Evolutionary conservation across 2,329 filamentous ascomycete species (phyloP).

Genomic region (Lasiodiplodia sp.): DNA sequence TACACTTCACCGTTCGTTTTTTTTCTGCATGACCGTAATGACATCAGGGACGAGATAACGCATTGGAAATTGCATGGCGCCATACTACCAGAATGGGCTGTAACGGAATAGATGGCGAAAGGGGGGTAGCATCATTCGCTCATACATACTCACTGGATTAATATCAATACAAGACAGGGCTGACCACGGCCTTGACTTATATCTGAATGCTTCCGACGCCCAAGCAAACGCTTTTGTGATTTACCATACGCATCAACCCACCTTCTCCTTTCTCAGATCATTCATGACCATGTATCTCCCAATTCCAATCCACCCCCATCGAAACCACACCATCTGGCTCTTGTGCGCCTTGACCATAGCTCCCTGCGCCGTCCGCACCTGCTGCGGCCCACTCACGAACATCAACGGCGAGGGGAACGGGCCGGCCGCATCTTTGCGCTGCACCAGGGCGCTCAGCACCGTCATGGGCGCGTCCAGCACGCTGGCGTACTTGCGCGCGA

Average conservation of each 20-base stretch:
- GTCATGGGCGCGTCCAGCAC: slow-evolving; percentile 80
- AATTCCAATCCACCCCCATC: slow-evolving; percentile 91
- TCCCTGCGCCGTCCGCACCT: slow-evolving; percentile 73
- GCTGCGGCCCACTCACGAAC: slow-evolving; percentile 72
- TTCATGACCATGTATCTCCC: slow-evolving; percentile 97
- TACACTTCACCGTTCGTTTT: neutral
- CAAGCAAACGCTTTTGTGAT: neutral
- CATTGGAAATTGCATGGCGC: neutral
- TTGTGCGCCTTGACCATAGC: slow-evolving; percentile 91
- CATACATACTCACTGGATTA: neutral
- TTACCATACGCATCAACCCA: slow-evolving; percentile 34
- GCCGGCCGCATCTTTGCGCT: slow-evolving; percentile 59
- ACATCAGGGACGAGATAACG: neutral
- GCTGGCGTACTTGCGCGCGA: slow-evolving; percentile 81
- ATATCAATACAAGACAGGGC: neutral
- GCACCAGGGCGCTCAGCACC: slow-evolving; percentile 63
- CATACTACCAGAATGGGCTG: neutral
- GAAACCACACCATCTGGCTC: slow-evolving; percentile 99
- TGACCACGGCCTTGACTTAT: neutral
- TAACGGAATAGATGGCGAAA: slow-evolving; percentile 1
- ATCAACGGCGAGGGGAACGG: slow-evolving; percentile 65
- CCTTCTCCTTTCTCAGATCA: slow-evolving; percentile 72
- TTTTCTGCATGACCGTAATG: neutral
- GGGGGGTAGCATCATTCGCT: slow-evolving; percentile 1
- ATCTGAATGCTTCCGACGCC: neutral